Evolutionary conservation across 805 yeast genomes (phyloP), one percentile per base, ranked within the genome.

Genomic region (Hanseniaspora thailandica): DNA sequence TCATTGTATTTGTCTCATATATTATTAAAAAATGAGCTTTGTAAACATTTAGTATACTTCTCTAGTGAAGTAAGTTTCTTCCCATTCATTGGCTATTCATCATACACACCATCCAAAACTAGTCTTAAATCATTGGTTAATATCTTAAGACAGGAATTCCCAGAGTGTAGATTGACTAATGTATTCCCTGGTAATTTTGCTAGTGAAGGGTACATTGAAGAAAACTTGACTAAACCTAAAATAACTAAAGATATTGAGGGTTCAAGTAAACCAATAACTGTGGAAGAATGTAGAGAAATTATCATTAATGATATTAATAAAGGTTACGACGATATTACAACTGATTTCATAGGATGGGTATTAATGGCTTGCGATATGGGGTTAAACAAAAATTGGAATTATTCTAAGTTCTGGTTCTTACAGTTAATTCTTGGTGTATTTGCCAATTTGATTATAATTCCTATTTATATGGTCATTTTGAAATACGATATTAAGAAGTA

Each of bases 71-170:
- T 83, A 9, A 88, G 94, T 2, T 79, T 83, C 58, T 90, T 78
- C 70, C 87, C 96, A 5, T 83, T 90, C 62, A 84, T 87, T 43
- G 99, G 99, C 0, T 93, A 93, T 64, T 76, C 81, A 0, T 90
- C 86, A 60, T 93, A 93, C 63, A 89, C 93, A 0, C 98, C 99
- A 0, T 66, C 81, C 58, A 93, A 93, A 64, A 82, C 86, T 0
- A 95, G 96, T 0, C 65, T 90, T 15, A 75, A 85, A 61, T 71
- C 95, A 0, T 69, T 93, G 13, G 81, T 88, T 0, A 84, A 84
- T 47, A 71, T 84, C 5, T 67, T 93, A 52, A 78, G 96, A 57
- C 96, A 89, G 59, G 99, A 93, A 64, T 82, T 84, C 5, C 81
- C 79, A 61, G 76, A 81, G 56, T 80, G 82, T 57, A 69, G 82